Conservation (phyloP, 257 asterid species). For the Ballota nigra region DNA sequence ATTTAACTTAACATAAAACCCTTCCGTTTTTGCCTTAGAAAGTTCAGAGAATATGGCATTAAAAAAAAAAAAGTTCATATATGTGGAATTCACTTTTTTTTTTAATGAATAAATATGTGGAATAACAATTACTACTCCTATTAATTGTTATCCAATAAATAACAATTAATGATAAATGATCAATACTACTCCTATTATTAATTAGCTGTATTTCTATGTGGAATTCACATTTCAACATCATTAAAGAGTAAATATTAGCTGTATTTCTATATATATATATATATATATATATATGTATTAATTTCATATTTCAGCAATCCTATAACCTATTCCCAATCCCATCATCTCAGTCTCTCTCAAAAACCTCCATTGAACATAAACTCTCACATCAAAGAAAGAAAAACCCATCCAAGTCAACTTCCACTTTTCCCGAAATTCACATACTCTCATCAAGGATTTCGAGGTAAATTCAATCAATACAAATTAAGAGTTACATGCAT, state of each 20-base stretch:
- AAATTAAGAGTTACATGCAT: slow-evolving; percentile 7
- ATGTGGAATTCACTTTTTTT: too few relatives aligned
- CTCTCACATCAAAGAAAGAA: not conserved
- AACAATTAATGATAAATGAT: slow-evolving; percentile 4
- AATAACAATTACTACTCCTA: too few relatives aligned
- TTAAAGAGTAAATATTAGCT: not conserved
- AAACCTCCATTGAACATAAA: not conserved
- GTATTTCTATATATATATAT: not conserved
- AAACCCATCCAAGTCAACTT: slow-evolving; percentile 32
- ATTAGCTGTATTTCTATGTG: slow-evolving; percentile 24
- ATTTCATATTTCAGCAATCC: not conserved
- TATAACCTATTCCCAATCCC: not conserved
- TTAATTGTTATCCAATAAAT: not conserved
- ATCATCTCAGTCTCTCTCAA: slow-evolving; percentile 21
- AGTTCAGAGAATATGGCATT: not conserved
- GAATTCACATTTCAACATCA: slow-evolving; percentile 28
- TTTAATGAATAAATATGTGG: too few relatives aligned
- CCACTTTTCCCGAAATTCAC: slow-evolving; percentile 8
- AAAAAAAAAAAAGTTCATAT: not conserved
- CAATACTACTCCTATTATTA: not conserved
- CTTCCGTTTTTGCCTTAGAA: not conserved
- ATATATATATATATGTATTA: not conserved
- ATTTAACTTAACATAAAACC: not conserved
- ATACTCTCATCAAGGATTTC: not conserved
- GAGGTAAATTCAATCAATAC: slow-evolving; percentile 9